Conservation (phyloP, 2,329 filamentous ascomycete genomes). For the Aaosphaeria arxii region DNA sequence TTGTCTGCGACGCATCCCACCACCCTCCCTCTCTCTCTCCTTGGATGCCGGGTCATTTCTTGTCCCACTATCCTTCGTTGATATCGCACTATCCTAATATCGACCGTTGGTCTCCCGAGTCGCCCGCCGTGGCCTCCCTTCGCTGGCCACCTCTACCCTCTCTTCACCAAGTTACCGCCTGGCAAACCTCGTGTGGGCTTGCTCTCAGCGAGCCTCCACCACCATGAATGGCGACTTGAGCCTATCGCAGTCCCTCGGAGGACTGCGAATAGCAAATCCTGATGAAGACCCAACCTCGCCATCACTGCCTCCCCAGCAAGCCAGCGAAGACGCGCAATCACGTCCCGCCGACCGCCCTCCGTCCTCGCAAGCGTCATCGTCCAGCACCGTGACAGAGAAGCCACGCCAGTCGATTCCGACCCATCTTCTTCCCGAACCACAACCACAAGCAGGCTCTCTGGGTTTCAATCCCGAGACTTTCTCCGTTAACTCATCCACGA, state of each 20-base stretch:
- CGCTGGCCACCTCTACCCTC: slow-evolving; percentile 1
- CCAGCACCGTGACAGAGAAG: slow-evolving; percentile 38
- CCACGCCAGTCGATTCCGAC: slow-evolving; percentile 26
- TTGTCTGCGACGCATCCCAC: slow-evolving; percentile 14
- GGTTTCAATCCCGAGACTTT: slow-evolving; percentile 43
- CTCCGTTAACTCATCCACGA: slow-evolving; percentile 19
- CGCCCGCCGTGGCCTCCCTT: too few species aligned
- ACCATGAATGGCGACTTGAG: slow-evolving; percentile 89
- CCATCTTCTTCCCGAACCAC: slow-evolving; percentile 31
- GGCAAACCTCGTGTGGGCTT: slow-evolving; percentile 10
- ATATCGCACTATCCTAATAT: too few species aligned
- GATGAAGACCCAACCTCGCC: slow-evolving; percentile 61
- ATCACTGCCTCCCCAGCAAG: slow-evolving; percentile 20
- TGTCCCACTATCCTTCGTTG: too few species aligned
- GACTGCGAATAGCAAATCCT: slow-evolving; percentile 94
- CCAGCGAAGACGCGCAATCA: not conserved
- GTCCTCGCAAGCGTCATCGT: slow-evolving; percentile 27
- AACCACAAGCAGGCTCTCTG: slow-evolving; percentile 28
- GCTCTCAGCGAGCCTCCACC: slow-evolving; percentile 20
- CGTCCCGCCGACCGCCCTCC: slow-evolving; percentile 2
- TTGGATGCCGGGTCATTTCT: too few species aligned
- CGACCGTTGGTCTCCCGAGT: too few species aligned
- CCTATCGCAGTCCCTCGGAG: slow-evolving; percentile 87
- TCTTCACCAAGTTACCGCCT: too few species aligned
- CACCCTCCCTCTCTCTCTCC: too few species aligned